Evolutionary conservation across 352 stramenopile genomes (phyloP).

Genomic region (Globisporangium camurandrum): DNA sequence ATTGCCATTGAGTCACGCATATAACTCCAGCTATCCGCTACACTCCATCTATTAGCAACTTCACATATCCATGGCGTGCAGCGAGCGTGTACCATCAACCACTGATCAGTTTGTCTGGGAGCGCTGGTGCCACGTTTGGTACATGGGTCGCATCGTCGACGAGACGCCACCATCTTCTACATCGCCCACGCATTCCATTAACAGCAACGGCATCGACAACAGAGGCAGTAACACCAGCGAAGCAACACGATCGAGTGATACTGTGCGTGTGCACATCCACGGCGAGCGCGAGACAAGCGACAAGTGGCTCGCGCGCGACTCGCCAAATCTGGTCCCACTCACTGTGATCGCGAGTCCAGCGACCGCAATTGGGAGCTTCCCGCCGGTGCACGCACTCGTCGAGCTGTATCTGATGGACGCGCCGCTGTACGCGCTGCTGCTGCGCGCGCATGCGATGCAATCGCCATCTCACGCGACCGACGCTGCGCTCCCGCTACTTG

Average conservation of each 20-base stretch:
- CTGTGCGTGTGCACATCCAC: constrained; percentile 27
- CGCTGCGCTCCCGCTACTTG: constrained; percentile 13
- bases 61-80: no score
- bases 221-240: not conserved
- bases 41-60: no score
- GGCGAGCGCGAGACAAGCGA: constrained; percentile 35
- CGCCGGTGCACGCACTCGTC: constrained; percentile 23
- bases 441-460: constrained; percentile 1
- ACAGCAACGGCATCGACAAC: not conserved
- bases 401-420: constrained; percentile 32
- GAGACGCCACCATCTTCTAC: not conserved
- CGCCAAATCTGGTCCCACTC: constrained; percentile 21
- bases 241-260: no score
- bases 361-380: constrained; percentile 31
- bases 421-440: constrained; percentile 9
- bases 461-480: not conserved
- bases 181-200: not conserved
- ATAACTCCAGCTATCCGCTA: no score
- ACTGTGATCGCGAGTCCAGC: constrained; percentile 15
- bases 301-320: constrained; percentile 28
- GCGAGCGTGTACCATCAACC: no score
- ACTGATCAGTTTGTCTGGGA: constrained; percentile 26
- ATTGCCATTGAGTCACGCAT: no score
- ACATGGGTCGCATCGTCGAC: constrained; percentile 33
- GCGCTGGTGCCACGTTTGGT: constrained; percentile 36